Conservation (phyloP, 2,329 filamentous ascomycete genomes). For the Diaporthe amygdali region DNA sequence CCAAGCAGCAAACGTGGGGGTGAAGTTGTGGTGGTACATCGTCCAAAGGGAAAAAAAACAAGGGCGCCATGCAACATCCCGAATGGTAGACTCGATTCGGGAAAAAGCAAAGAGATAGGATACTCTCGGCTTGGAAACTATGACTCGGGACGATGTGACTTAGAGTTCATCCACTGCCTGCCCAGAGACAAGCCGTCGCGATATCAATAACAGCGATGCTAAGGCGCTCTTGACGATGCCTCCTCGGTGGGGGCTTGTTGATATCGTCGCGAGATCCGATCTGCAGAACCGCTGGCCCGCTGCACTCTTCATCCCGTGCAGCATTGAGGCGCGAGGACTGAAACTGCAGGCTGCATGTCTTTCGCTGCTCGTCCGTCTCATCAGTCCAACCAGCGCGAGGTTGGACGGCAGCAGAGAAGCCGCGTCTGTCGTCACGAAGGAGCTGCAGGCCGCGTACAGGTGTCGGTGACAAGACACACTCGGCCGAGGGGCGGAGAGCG, state of each 20-base stretch:
- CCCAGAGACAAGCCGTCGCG: neutral
- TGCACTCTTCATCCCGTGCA: neutral
- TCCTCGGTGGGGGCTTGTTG: neutral
- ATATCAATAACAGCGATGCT: neutral
- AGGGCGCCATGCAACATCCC: slow-evolving; percentile 8
- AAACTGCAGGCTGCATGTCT: slow-evolving; percentile 19
- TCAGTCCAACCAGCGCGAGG: neutral
- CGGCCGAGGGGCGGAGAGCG: neutral
- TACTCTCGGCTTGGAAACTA: slow-evolving; percentile 2
- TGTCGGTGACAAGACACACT: neutral
- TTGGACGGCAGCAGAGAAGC: neutral
- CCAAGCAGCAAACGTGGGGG: neutral
- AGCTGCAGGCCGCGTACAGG: neutral
- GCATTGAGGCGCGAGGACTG: neutral
- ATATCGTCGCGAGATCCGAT: neutral
- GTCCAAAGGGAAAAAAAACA: neutral
- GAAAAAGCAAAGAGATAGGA: slow-evolving; percentile 12
- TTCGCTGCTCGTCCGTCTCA: neutral
- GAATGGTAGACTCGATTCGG: neutral
- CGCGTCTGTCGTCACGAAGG: neutral
- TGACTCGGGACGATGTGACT: slow-evolving; percentile 1
- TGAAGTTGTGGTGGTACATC: neutral
- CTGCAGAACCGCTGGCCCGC: neutral
- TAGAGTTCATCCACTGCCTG: neutral
- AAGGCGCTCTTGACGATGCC: neutral